Evolutionary conservation across 306 rosid species (phyloP), one percentile per base, ranked within the genome.

Genomic region (Vigna mungo): DNA sequence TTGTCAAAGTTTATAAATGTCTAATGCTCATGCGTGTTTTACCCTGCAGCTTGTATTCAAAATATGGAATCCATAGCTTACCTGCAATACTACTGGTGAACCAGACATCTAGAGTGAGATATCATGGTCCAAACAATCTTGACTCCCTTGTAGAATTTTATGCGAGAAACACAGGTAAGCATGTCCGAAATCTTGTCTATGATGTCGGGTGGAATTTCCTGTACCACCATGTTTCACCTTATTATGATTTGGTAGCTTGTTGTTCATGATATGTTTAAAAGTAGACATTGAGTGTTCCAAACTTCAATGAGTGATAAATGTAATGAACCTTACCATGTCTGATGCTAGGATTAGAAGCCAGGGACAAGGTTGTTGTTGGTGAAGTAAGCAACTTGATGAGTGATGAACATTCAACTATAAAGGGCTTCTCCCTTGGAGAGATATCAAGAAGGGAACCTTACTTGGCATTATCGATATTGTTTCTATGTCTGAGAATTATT

Each of bases 21-120:
- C 37, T 66, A 5, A 0, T 67, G 47, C 11, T 70, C 55, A 56
- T 71, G 18, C 76, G 56, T 69, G 27, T 74, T 27, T 34, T 30
- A 30, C 34, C 27, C 47, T 85, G 83, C 85, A 93, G 98, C 39
- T 80, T 88, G 30, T 89, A 82, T 80, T 91, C 98, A 53, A 90
- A 76, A 84, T 84, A 89, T 81, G 92, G 95, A 63, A 86, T 93
- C 76, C 88, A 82, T 73, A 84, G 98, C 84, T 60, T 91, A 76
- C 98, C 98, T 2, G 88, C 96, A 4, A 71, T 90, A 66, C 58
- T 93, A 76, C 66, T 93, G 63, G 86, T 91, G 78, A 93, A 93
- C 65, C 85, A 84, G 83, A 89, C 92, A 4, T 83, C 86, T 48
- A 68, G 84, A 49, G n/a, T 88, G 53, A 92, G 86, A 75, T 89